Evolutionary conservation across 225 moss, liverwort and hornwort genomes (phyloP).

Genomic region (Bryoerythrophyllum caledonicum): DNA sequence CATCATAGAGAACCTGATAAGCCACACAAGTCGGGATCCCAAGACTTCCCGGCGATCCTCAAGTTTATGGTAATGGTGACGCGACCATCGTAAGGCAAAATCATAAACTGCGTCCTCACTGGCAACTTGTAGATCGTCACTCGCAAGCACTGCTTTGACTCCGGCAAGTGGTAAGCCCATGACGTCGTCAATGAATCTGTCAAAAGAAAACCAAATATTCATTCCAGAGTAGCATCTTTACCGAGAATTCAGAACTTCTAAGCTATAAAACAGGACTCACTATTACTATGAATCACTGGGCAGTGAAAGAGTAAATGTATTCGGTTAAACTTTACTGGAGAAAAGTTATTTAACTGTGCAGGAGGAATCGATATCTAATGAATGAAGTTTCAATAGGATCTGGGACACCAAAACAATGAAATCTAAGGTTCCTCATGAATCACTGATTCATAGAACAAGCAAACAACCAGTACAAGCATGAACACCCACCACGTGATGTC

Average conservation of each 20-base stretch:
- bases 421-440: too few relatives aligned
- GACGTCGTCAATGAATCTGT: conserved; percentile 85
- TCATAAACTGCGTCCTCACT: conserved; percentile 98
- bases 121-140: conserved; percentile 95
- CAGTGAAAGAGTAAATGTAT: too few relatives aligned
- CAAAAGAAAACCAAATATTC: conserved; percentile 14
- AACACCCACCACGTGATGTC: conserved; percentile 74
- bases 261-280: too few relatives aligned
- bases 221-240: neutral
- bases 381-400: neutral
- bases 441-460: neutral
- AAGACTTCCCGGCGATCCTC: conserved; percentile 93
- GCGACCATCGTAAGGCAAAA: conserved; percentile 91
- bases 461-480: conserved; percentile 7
- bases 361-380: neutral
- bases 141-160: conserved; percentile 93
- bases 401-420: neutral
- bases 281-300: too few relatives aligned
- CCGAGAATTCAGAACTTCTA: neutral
- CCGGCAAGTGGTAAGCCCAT: conserved; percentile 93
- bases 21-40: conserved; percentile 79
- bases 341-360: too few relatives aligned
- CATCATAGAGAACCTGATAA: conserved; percentile 99
- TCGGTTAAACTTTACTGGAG: too few relatives aligned
- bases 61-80: conserved; percentile 74